Evolutionary conservation across 83 land plant species (phyloP).

Genomic region (Larix sibirica): DNA sequence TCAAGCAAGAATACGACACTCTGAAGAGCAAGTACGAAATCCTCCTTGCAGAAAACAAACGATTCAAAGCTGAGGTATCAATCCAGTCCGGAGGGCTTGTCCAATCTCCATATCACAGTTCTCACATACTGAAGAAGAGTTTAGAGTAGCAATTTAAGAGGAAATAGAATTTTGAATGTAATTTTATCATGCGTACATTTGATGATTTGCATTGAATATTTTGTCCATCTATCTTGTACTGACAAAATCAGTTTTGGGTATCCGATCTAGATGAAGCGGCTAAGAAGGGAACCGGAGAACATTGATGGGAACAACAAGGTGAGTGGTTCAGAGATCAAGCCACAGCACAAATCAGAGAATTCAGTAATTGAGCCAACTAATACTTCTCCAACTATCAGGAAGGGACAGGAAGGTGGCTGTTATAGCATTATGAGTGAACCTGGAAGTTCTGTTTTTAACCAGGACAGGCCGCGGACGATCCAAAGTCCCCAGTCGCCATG

Average conservation of each 20-base stretch:
- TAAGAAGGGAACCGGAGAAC: background rate
- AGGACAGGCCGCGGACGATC: background rate
- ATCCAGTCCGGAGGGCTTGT: background rate
- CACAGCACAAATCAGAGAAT: background rate
- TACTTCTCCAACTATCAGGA: too few species aligned
- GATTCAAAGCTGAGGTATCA: conserved; percentile 40
- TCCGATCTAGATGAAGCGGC: background rate
- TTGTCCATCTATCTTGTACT: background rate
- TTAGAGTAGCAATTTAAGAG: background rate
- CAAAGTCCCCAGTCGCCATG: background rate
- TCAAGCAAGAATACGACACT: conserved; percentile 26
- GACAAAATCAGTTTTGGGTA: background rate
- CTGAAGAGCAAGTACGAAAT: conserved; percentile 39
- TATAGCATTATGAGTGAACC: background rate
- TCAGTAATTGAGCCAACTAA: background rate
- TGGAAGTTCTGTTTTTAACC: background rate
- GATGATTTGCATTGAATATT: background rate
- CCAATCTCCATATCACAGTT: background rate
- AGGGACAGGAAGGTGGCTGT: background rate
- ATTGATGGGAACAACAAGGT: background rate
- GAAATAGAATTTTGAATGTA: background rate
- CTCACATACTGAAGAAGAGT: background rate
- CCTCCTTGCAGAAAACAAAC: conserved; percentile 43
- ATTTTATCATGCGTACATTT: background rate
- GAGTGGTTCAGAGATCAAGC: background rate